phyloP scores from a whole-genome alignment of 176 grass and related monocot genomes.

The Phoenix dactylifera region DNA sequence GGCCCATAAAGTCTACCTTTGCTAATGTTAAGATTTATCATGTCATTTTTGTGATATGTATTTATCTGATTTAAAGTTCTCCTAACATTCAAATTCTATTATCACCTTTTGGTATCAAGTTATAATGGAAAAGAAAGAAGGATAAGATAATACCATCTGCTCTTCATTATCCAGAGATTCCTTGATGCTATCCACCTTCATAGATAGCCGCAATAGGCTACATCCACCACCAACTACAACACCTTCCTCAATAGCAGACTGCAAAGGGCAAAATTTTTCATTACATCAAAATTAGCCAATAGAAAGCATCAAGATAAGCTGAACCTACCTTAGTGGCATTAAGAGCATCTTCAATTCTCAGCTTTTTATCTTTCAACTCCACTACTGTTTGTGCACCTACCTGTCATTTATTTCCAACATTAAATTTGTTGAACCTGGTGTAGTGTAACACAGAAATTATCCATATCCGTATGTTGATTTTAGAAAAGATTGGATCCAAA shows the following conservation, averaged over 20 bases:
- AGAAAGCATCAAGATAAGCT: too few species aligned
- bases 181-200: conserved; percentile 67
- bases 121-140: too few species aligned
- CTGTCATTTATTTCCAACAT: conserved; percentile 34
- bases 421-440: conserved; percentile 15
- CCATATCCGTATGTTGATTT: too few species aligned
- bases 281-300: too few species aligned
- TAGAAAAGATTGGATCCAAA: too few species aligned
- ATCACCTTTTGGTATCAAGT: too few species aligned
- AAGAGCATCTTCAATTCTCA: conserved; percentile 90
- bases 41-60: too few species aligned
- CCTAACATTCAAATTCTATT: too few species aligned
- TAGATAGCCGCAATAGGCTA: conserved; percentile 75
- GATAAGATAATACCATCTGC: conserved; percentile 45
- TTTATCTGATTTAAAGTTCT: too few species aligned
- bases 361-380: conserved; percentile 92
- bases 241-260: conserved; percentile 97
- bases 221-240: conserved; percentile 95
- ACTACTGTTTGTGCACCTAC: conserved; percentile 88
- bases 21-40: too few species aligned
- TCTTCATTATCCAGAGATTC: conserved; percentile 70
- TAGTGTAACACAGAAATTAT: too few species aligned
- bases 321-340: conserved; percentile 77
- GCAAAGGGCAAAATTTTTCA: conserved; percentile 7
- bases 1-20: too few species aligned